These are phyloP conservation scores for Auricularia cornea DNA, from an alignment of 768 basidiomycete genomes.

Conservation along the genomic window DNA sequence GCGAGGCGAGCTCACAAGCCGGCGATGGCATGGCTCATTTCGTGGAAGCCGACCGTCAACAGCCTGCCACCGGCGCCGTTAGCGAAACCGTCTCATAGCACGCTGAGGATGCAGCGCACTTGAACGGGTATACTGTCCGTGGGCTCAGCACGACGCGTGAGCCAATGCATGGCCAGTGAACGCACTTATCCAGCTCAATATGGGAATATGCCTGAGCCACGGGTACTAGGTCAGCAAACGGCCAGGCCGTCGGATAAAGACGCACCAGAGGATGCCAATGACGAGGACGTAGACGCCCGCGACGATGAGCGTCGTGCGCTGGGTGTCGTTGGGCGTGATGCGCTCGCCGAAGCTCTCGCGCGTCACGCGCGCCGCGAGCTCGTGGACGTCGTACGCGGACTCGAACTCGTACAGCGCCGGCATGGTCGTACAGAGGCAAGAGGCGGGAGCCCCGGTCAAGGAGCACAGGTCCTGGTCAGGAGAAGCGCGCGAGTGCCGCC, in stretches of 20 bases:
- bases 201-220: conserved; percentile 83
- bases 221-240: too few species aligned
- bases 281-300: conserved; percentile 65
- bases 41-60: conserved; percentile 84
- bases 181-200: conserved; percentile 66
- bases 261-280: conserved; percentile 77
- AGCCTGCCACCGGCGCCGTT: conserved; percentile 40
- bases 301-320: conserved; percentile 68
- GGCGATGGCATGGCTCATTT: conserved; percentile 84
- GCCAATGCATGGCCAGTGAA: conserved; percentile 13
- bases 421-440: not conserved
- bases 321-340: conserved; percentile 62
- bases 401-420: not conserved
- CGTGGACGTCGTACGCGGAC: not conserved
- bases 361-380: not conserved
- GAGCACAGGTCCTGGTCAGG: too few species aligned
- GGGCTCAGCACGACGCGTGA: not conserved
- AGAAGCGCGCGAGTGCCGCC: too few species aligned
- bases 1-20: conserved; percentile 43
- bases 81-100: conserved; percentile 2
- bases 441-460: too few species aligned
- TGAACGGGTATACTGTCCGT: conserved; percentile 76
- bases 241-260: too few species aligned
- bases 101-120: conserved; percentile 44
- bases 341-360: not conserved